Conservation (phyloP, 495 filamentous ascomycete species). For the Glutinoglossum americanum region DNA sequence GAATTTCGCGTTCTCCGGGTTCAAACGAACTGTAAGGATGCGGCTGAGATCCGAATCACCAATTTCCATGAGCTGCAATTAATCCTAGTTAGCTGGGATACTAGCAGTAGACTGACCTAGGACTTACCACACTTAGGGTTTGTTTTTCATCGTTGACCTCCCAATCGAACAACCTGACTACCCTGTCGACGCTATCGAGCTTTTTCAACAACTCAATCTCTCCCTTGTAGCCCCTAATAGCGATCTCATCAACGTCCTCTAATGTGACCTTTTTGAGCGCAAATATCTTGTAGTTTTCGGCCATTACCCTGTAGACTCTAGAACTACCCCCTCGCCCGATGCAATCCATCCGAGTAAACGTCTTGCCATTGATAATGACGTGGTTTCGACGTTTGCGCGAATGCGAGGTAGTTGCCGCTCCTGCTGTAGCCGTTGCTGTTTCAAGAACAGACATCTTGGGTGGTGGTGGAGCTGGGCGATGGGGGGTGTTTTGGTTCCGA, state of each 20-base stretch:
- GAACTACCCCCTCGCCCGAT: constrained; percentile 83
- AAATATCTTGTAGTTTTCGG: constrained; percentile 85
- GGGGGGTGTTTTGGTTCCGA: constrained; percentile 67
- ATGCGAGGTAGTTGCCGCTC: constrained; percentile 51
- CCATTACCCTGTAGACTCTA: constrained; percentile 89
- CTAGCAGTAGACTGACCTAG: background rate
- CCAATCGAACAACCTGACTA: constrained; percentile 77
- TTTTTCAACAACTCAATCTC: constrained; percentile 85
- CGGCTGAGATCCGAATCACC: constrained; percentile 89
- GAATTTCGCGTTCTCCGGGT: constrained; percentile 50
- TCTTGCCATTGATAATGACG: constrained; percentile 75
- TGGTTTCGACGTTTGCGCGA: constrained; percentile 53
- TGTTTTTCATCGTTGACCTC: constrained; percentile 82
- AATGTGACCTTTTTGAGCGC: constrained; percentile 84
- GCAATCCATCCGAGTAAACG: constrained; percentile 69
- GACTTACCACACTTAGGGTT: constrained; percentile 54
- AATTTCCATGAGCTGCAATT: constrained; percentile 69
- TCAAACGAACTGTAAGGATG: constrained; percentile 51
- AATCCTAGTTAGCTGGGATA: constrained; percentile 5
- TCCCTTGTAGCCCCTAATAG: constrained; percentile 78
- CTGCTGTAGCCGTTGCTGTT: constrained; percentile 67
- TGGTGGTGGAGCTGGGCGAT: constrained; percentile 57
- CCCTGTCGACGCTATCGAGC: constrained; percentile 62
- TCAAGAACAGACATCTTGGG: constrained; percentile 92
- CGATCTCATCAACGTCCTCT: constrained; percentile 66